These are phyloP conservation scores for Phlyctochytrium planicorne DNA, from an alignment of 192 early-diverging fungal genomes.

Conservation along the genomic window DNA sequence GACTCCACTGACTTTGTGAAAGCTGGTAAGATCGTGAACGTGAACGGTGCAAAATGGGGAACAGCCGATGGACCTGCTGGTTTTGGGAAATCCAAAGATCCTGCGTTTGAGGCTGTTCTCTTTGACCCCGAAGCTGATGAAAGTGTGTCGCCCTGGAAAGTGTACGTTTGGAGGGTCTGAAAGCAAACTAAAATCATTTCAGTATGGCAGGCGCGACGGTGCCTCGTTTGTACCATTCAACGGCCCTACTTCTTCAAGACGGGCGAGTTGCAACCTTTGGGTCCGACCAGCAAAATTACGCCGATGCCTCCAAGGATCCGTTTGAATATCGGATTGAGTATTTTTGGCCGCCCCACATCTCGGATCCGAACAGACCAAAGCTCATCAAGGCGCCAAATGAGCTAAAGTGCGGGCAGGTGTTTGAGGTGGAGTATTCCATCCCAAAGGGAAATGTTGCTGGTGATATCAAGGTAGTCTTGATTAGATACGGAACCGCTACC, in stretches of 20 bases:
- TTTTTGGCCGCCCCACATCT: conserved; percentile 8
- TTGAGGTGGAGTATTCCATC: background rate
- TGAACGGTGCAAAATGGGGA: conserved; percentile 15
- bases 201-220: conserved; percentile 22
- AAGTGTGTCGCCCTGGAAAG: conserved; percentile 9
- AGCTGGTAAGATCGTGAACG: conserved; percentile 15
- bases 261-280: conserved; percentile 2
- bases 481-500: conserved; percentile 39
- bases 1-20: background rate
- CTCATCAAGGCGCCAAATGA: background rate
- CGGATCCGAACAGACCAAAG: background rate
- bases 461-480: conserved; percentile 17
- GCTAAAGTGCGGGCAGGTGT: conserved; percentile 12
- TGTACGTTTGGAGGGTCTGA: no score
- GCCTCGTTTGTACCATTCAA: conserved; percentile 32
- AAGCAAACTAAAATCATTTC: background rate
- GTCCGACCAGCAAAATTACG: conserved; percentile 18
- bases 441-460: background rate
- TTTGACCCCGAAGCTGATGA: background rate
- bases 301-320: background rate
- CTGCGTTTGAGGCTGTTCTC: background rate
- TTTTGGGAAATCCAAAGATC: background rate
- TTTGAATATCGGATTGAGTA: conserved; percentile 17
- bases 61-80: conserved; percentile 20
- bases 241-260: conserved; percentile 13